Percentiles rank a stretch among this genome's conserved stretches.
These are phyloP conservation scores for Trichoderma hamatum DNA, from an alignment of 2,329 filamentous ascomycete genomes.

Conservation along the genomic window DNA sequence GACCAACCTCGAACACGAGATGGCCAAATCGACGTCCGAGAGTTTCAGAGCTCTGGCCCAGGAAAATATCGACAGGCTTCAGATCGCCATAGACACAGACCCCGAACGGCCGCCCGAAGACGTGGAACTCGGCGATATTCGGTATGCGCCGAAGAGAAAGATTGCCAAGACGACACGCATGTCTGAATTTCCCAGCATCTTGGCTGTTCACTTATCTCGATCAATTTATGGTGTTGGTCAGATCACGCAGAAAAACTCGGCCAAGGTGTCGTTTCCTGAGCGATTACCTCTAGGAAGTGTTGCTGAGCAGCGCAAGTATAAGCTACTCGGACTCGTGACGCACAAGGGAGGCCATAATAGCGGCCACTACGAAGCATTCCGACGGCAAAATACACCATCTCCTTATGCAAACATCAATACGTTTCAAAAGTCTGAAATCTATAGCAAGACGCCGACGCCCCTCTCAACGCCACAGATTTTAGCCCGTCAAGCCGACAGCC, in stretches of 20 bases:
- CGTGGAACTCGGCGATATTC: conserved; percentile 73
- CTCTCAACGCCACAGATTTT: conserved; percentile 52
- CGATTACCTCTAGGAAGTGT: conserved; percentile 80
- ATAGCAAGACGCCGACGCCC: conserved; percentile 64
- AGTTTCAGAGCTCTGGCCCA: conserved; percentile 55
- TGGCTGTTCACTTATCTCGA: conserved; percentile 89
- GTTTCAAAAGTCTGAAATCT: conserved; percentile 75
- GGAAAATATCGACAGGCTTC: conserved; percentile 65
- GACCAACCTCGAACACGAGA: conserved; percentile 62
- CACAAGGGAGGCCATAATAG: conserved; percentile 96
- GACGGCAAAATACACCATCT: conserved; percentile 76
- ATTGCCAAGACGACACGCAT: conserved; percentile 90
- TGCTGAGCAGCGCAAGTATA: conserved; percentile 77
- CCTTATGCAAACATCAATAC: conserved; percentile 83
- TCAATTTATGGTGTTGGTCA: conserved; percentile 83
- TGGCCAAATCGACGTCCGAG: conserved; percentile 57
- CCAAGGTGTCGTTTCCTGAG: conserved; percentile 92
- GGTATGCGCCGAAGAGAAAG: conserved; percentile 74
- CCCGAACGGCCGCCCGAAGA: conserved; percentile 76
- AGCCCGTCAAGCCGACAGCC: conserved; percentile 45
- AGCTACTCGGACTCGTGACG: conserved; percentile 82
- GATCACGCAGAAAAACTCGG: conserved; percentile 86
- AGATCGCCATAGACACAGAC: conserved; percentile 72
- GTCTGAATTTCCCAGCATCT: conserved; percentile 81
- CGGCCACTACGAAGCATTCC: conserved; percentile 95